Conservation (phyloP, 192 early-diverging fungal genomes). For the Coemansia pectinata region DNA sequence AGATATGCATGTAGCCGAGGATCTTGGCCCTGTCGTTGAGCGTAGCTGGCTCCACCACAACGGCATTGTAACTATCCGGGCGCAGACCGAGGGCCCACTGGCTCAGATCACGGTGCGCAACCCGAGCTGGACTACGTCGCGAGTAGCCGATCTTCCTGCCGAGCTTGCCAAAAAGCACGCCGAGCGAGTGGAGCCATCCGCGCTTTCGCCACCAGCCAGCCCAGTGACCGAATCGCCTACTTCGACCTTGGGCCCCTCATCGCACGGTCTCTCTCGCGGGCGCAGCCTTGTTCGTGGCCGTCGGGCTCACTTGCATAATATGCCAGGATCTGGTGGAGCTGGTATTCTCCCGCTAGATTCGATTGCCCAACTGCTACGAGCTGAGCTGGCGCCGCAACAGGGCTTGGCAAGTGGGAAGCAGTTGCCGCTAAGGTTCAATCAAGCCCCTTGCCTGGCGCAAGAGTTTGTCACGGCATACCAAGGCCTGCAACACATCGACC, state of each 20-base stretch:
- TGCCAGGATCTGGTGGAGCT: conserved; percentile 1
- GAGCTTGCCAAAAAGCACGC: conserved; percentile 35
- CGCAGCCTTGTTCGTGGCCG: conserved; percentile 39
- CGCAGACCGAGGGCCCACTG: conserved; percentile 68
- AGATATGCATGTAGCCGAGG: conserved; percentile 38
- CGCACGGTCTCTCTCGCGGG: conserved; percentile 23
- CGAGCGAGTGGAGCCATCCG: conserved; percentile 19
- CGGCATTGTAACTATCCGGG: conserved; percentile 75
- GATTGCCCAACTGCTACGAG: conserved; percentile 36
- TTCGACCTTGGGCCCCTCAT: conserved; percentile 30
- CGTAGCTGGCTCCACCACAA: conserved; percentile 87
- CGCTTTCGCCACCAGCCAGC: conserved; percentile 20
- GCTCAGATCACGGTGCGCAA: conserved; percentile 81
- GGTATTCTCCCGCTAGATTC: conserved; percentile 36
- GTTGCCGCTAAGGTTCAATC: conserved; percentile 38
- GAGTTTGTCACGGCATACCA: conserved; percentile 67
- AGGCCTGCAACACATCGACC: conserved; percentile 60
- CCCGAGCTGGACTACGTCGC: conserved; percentile 73
- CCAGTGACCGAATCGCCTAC: conserved; percentile 47
- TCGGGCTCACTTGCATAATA: conserved; percentile 23
- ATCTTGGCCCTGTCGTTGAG: conserved; percentile 55
- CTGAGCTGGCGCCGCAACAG: conserved; percentile 29
- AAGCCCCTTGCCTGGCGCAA: conserved; percentile 45
- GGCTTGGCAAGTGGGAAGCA: conserved; percentile 14
- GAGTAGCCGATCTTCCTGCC: conserved; percentile 54